Base-by-base conservation (phyloP, 352 stramenopile genomes). In the Pythium dissimile region DNA sequence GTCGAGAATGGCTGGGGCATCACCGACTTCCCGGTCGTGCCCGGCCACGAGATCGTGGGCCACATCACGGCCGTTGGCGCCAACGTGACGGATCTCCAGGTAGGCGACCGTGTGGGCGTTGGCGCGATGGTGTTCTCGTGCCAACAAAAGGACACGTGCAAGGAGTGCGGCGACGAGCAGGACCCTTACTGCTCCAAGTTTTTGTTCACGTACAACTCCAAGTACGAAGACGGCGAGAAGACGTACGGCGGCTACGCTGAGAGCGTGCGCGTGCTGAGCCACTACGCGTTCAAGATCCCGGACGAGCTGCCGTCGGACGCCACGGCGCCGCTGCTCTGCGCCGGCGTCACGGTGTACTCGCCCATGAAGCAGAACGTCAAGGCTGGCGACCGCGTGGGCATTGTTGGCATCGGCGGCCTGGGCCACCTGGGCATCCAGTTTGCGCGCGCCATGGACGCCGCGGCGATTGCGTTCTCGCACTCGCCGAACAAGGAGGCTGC, bases 391-490 rank as follows among this genome's bases (percentile, higher is more conserved):
- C 66, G 60, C 13, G 62, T 92, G 4, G 79, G 60, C 34, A 63
- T 92, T n/a, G 68, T 75, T 0, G 82, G 82, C 21, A 69, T 89
- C 47, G 82, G 81, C 37, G 82, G 82, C 26, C 64, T 92, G 7
- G 82, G 82, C 23, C 82, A 92, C 52, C 72, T 92, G 61, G 78
- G 55, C 7, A 55, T 92, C 37, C 86, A 90, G 64, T 73, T 90
- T 38, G 75, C 67, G 15, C 56, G 66, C 1, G 81, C 73, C 11
- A 68, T 91, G 32, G 76, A 73, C 26, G 54, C 53, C 8, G 54
- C 77, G 18, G 59, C 80, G 0, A 72, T 71, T 13, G 75, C 79
- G 4, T 51, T 92, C 41, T 80, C 67, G 21, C 57, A 59, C 23
- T 63, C 49, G 23, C 50, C 26, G 10, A 68, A 9, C 57, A 71